Base-by-base conservation (phyloP, 345 rosid genomes). In the Acer campestre region DNA sequence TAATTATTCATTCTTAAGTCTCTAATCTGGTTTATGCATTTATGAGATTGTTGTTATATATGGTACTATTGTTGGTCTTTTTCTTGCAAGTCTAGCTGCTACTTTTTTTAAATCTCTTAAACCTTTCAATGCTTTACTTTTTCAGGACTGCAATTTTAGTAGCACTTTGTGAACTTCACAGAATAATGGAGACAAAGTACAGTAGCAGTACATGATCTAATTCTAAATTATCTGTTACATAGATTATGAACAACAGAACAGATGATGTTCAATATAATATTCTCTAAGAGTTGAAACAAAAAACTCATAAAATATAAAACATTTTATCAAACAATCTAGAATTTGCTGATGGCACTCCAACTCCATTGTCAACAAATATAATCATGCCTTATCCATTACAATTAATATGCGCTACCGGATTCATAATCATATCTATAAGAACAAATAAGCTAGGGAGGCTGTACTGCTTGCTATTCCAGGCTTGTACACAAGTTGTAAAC, bases 91-190 rank as follows among this genome's bases (percentile, higher is more conserved):
- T 38, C 31, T 29, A 29, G 31, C 76, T 40, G 56, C 64, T 18
- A 20, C 46, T 23, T 8, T 20, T 56, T 68, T 11, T 20, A 42
- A 4, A 55, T 72, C 53, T 10, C 14, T 73, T 73, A 35, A 35
- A 35, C 38, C 38, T 35, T 35, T 35, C 38, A 35, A 4, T 35
- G 38, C 6, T 35, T 35, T 35, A 0, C 42, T 73, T 61, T 73
- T 44, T 61, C 10, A 58, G 14, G 16, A 73, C 3, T 61, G 68
- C 10, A 61, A 46, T 6, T 13, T 51, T 8, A 42, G 46, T 38
- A 8, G 48, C 20, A 65, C 20, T 51, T 35, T 20, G 78, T 51
- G 22, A 75, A 51, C 63, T 75, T 75, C 10, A 14, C 64, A 22
- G 63, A 75, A 75, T 22, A 75, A 75, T 8, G 53, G 16, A 75